Evolutionary conservation across 2,329 filamentous ascomycete genomes (phyloP), one percentile per base, ranked within the genome.

Genomic region (Xylaria sp.): DNA sequence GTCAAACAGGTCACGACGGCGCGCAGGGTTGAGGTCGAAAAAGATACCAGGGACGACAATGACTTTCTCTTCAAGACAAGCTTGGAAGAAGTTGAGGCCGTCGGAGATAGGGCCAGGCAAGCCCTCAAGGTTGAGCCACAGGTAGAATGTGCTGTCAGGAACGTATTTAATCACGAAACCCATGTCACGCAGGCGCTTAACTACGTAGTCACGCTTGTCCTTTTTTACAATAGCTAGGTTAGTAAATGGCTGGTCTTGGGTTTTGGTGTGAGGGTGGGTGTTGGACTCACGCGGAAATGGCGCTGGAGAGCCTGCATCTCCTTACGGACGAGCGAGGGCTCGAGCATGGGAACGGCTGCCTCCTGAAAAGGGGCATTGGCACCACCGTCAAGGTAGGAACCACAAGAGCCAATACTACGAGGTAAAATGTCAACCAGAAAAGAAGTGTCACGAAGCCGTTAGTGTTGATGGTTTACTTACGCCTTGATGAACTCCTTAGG

Each of bases 11-110:
- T 98, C 94, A 75, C 94, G 85, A 68, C 94, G 86, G 76, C 92
- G 90, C 37, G 91, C 90, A 3, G 94, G 94, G 80, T 98, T 98
- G 67, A 98, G 79, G 73, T 98, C 94, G 76, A 98, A 98, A 85
- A 98, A 98, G 77, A 98, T 98, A 63, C 94, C 94, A 0, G 94
- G 94, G 4, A 98, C 94, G 17, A 97, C 93, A 73, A 97, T 97
- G 69, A 96, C 92, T 84, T 96, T 96, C 82, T 97, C 93, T 73
- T 91, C 88, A 46, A 98, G 82, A 74, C 95, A 95, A 31, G 93
- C 93, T 76, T 95, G 88, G 87, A 98, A 97, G 85, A 98, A 98
- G 81, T 96, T 97, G 73, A 98, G 82, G 8, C 94, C 94, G 75
- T 98, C 94, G 63, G 91, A 89, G 76, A 98, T 96, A 65, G 88